phyloP scores from a whole-genome alignment of 164 flowering plant genomes.

The Vitis amurensis region DNA sequence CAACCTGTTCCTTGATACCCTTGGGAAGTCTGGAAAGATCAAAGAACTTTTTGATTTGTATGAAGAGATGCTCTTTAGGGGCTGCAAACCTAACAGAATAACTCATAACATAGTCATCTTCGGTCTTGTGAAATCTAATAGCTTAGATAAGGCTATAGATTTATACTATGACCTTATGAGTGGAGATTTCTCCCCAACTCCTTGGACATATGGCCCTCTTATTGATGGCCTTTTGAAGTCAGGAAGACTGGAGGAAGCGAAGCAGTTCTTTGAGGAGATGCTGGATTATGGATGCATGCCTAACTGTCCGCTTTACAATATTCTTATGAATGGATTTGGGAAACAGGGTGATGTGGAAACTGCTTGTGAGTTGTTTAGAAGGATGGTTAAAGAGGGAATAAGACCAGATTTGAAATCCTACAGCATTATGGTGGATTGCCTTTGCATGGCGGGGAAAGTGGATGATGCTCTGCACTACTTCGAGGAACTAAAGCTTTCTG shows the following conservation, averaged over 20 bases:
- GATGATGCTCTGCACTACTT: slow-evolving; percentile 76
- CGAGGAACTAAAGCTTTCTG: slow-evolving; percentile 56
- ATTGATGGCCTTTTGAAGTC: slow-evolving; percentile 81
- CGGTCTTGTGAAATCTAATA: slow-evolving; percentile 60
- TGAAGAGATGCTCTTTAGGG: slow-evolving; percentile 64
- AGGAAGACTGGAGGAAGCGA: slow-evolving; percentile 76
- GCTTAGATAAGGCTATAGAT: slow-evolving; percentile 64
- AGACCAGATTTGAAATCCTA: slow-evolving; percentile 85
- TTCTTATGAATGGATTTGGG: slow-evolving; percentile 83
- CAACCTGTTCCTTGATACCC: slow-evolving; percentile 67
- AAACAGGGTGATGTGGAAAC: slow-evolving; percentile 69
- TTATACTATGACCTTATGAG: slow-evolving; percentile 73
- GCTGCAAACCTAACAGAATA: slow-evolving; percentile 61
- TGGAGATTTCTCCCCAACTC: slow-evolving; percentile 76
- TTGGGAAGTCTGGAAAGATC: slow-evolving; percentile 62
- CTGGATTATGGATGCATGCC: slow-evolving; percentile 75
- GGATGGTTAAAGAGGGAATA: slow-evolving; percentile 75
- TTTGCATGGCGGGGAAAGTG: slow-evolving; percentile 66
- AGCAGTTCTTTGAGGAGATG: slow-evolving; percentile 76
- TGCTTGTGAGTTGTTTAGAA: slow-evolving; percentile 57
- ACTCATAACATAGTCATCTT: slow-evolving; percentile 81
- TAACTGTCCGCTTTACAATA: slow-evolving; percentile 83
- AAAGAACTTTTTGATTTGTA: slow-evolving; percentile 52
- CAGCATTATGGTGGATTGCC: slow-evolving; percentile 75
- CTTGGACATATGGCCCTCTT: slow-evolving; percentile 91